phyloP scores from a whole-genome alignment of 164 flowering plant genomes.

The Aristolochia contorta region DNA sequence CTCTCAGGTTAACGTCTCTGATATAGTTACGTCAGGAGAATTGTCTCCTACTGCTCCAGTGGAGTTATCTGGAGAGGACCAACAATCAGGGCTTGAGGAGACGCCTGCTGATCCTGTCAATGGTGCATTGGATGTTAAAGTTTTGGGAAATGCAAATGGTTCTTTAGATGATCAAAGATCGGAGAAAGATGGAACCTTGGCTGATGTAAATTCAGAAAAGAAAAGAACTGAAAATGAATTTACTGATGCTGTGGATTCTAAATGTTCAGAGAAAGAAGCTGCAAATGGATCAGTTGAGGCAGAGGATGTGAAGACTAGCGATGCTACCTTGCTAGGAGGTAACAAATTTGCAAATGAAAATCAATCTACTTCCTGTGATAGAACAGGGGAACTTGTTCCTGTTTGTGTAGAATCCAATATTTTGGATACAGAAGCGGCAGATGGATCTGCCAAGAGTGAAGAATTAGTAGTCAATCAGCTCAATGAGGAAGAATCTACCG shows the following conservation, averaged over 20 bases:
- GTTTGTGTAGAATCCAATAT: too few relatives aligned
- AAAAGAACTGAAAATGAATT: neutral
- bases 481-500: too few relatives aligned
- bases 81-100: too few relatives aligned
- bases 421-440: too few relatives aligned
- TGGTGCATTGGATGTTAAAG: neutral
- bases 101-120: neutral
- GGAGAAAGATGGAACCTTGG: neutral
- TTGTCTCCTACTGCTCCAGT: too few relatives aligned
- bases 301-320: neutral
- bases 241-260: neutral
- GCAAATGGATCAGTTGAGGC: neutral
- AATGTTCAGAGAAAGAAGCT: slow-evolving; percentile 1
- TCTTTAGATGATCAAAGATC: neutral
- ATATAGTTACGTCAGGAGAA: too few relatives aligned
- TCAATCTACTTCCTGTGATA: too few relatives aligned
- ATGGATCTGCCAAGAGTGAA: neutral
- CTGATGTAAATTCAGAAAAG: neutral
- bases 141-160: neutral
- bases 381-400: too few relatives aligned
- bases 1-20: too few relatives aligned
- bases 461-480: neutral
- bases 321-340: too few relatives aligned
- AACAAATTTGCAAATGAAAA: too few relatives aligned
- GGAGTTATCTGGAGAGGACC: too few relatives aligned